Conservation (phyloP, 1,284 basidiomycete species). For the Sporisorium scitamineum region DNA sequence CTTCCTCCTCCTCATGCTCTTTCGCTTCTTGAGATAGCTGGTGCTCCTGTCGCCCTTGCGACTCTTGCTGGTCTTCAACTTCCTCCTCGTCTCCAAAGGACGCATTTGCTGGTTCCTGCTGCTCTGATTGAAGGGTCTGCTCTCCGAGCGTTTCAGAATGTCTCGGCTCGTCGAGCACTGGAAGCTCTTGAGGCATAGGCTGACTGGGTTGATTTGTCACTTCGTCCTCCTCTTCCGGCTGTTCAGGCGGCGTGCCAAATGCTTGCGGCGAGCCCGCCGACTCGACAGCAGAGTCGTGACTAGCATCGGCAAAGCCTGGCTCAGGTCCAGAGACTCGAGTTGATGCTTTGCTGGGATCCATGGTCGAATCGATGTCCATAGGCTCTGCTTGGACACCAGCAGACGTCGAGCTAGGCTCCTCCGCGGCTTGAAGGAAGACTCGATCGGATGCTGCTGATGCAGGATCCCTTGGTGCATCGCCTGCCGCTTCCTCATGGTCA, state of each 20-base stretch:
- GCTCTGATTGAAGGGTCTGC: neutral
- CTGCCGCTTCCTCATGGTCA: neutral
- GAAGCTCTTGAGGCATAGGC: neutral
- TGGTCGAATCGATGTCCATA: neutral
- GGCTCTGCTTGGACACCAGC: neutral
- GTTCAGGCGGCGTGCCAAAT: slow-evolving; percentile 27
- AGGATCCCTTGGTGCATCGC: neutral
- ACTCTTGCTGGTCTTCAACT: neutral
- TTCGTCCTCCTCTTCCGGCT: slow-evolving; percentile 2
- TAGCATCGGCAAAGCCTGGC: neutral
- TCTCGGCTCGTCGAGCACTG: neutral
- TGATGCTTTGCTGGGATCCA: neutral
- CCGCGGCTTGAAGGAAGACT: neutral
- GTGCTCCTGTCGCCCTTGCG: neutral
- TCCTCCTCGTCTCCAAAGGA: neutral
- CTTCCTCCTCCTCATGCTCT: slow-evolving; percentile 9
- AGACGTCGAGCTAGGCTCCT: neutral
- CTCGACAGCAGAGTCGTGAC: neutral
- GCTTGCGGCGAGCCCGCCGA: slow-evolving; percentile 28
- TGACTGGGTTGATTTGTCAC: too few relatives aligned
- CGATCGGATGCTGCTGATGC: neutral
- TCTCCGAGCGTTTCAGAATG: neutral
- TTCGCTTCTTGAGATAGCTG: neutral
- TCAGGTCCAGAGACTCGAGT: neutral
- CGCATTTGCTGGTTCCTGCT: neutral